Percentiles rank a stretch among this genome's conserved stretches.
Conservation (phyloP, 345 rosid species). For the Limnanthes douglasii region DNA sequence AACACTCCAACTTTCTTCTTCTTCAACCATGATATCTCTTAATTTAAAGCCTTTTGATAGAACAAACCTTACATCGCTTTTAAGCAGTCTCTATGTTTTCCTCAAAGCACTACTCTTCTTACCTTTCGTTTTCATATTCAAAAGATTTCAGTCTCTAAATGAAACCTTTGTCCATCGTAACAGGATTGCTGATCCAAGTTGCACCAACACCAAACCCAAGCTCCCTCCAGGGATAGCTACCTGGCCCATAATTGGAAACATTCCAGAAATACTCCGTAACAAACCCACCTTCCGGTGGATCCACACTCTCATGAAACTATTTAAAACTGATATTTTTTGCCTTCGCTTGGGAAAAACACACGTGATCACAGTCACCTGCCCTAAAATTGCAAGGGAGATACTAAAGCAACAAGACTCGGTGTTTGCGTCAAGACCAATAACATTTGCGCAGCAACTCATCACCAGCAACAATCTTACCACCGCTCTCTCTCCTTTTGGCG, state of each 20-base stretch:
- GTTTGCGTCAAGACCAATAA: constrained; percentile 19
- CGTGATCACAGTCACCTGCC: constrained; percentile 25
- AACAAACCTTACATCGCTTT: no score
- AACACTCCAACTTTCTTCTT: no score
- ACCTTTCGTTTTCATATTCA: no score
- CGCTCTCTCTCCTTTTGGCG: constrained; percentile 13
- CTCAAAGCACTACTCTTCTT: no score
- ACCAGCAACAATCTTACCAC: constrained; percentile 15
- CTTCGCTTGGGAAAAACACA: constrained; percentile 23
- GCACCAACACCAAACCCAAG: no score
- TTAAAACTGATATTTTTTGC: constrained; percentile 29
- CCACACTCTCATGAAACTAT: constrained; percentile 24
- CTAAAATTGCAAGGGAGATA: constrained; percentile 21
- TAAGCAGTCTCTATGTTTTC: no score
- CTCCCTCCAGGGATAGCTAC: constrained; percentile 30
- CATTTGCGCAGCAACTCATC: constrained; percentile 12
- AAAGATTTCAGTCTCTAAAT: no score
- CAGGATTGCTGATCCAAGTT: no score
- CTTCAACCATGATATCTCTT: no score
- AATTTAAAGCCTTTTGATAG: no score
- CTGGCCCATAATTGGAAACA: constrained; percentile 25
- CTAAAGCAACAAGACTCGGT: constrained; percentile 20
- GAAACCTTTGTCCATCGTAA: no score
- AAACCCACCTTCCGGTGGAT: constrained; percentile 27
- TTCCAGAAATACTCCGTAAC: constrained; percentile 17